Conservation (phyloP, 495 filamentous ascomycete genomes). For the Aspergillus asperescens region DNA sequence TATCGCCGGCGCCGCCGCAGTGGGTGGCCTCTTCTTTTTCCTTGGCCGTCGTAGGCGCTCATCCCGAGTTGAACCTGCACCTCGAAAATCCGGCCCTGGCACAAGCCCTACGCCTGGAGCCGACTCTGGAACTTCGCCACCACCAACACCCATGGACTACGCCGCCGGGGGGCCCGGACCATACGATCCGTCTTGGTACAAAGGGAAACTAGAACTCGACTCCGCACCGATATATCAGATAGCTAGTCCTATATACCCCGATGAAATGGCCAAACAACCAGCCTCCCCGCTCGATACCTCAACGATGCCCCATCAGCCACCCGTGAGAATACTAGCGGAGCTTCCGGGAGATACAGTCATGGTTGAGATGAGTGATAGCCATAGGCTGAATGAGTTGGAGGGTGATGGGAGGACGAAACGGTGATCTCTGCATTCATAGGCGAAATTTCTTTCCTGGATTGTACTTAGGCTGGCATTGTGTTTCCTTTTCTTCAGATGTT, state of each 20-base stretch:
- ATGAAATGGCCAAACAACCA: not conserved
- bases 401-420: not conserved
- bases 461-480: no score
- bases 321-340: not conserved
- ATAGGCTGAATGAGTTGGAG: constrained; percentile 3
- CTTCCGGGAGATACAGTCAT: not conserved
- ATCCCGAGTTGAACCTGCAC: not conserved
- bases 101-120: not conserved
- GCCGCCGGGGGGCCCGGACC: no score
- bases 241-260: not conserved
- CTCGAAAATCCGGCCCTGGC: not conserved
- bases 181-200: not conserved
- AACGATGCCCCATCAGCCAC: not conserved
- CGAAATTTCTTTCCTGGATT: no score
- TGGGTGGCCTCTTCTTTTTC: constrained; percentile 4
- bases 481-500: no score
- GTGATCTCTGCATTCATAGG: no score
- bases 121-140: not conserved
- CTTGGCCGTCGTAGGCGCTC: not conserved
- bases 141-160: no score
- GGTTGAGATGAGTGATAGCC: constrained; percentile 7
- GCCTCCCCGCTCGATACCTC: not conserved
- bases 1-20: not conserved
- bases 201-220: not conserved
- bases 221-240: not conserved